phyloP scores from a whole-genome alignment of 306 rosid genomes.

The Echinosophora koreensis region DNA sequence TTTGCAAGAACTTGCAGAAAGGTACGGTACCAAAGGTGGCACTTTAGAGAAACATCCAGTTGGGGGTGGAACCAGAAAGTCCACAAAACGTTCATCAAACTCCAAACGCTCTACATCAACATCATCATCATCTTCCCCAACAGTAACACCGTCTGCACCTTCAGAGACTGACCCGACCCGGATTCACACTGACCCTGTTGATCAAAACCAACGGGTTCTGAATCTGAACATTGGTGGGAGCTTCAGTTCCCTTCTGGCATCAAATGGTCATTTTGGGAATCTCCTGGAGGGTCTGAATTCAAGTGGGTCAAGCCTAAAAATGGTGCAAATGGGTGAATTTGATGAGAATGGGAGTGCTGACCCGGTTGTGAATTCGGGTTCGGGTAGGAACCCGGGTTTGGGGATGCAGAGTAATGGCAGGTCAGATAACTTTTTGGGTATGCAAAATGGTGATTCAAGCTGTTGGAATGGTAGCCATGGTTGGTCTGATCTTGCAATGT shows the following conservation, averaged over 20 bases:
- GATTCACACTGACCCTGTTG: too few species aligned
- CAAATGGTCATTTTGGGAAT: constrained; percentile 66
- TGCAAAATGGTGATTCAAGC: constrained; percentile 72
- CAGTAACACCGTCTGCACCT: neutral
- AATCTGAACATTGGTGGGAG: constrained; percentile 55
- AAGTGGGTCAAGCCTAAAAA: constrained; percentile 64
- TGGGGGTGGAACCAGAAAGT: constrained; percentile 89
- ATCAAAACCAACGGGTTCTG: constrained; percentile 29
- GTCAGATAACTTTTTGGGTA: constrained; percentile 60
- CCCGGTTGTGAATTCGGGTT: constrained; percentile 46
- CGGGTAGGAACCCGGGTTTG: constrained; percentile 55
- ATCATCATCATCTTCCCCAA: constrained; percentile 55
- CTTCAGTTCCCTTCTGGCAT: constrained; percentile 75
- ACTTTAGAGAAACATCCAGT: constrained; percentile 83
- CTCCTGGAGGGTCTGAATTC: constrained; percentile 67
- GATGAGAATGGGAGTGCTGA: constrained; percentile 48
- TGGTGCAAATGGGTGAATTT: constrained; percentile 58
- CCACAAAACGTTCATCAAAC: constrained; percentile 61
- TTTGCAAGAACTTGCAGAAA: constrained; percentile 88
- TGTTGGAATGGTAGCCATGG: constrained; percentile 76
- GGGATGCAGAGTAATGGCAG: constrained; percentile 56
- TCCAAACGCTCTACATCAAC: constrained; percentile 56
- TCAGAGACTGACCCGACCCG: constrained; percentile 49
- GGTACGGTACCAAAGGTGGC: constrained; percentile 98
- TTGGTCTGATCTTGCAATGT: constrained; percentile 93